phyloP scores from a whole-genome alignment of 73 alveolate genomes.

The Tetrahymena thermophila region DNA sequence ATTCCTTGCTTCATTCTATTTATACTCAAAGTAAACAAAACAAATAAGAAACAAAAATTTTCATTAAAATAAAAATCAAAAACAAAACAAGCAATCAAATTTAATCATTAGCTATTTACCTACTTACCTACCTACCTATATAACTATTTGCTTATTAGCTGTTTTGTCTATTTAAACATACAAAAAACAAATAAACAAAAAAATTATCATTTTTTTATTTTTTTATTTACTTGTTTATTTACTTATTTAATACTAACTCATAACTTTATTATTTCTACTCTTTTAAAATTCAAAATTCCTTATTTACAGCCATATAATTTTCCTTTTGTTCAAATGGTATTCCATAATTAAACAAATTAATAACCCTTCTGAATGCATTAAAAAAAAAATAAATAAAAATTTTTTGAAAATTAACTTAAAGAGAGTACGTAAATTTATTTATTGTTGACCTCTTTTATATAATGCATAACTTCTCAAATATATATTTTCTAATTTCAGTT shows the following conservation, averaged over 20 bases:
- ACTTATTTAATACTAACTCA: no score
- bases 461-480: no score
- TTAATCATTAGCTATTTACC: not conserved
- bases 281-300: not conserved
- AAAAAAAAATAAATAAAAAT: no score
- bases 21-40: not conserved
- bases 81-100: not conserved
- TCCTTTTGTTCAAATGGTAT: not conserved
- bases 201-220: no score
- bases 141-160: not conserved
- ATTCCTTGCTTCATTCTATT: not conserved
- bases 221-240: no score
- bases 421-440: no score
- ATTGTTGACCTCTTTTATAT: no score
- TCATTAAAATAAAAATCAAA: not conserved
- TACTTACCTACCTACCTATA: no score
- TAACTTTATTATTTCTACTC: not conserved
- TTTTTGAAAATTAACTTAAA: no score
- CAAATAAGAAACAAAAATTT: not conserved
- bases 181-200: no score
- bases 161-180: not conserved
- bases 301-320: not conserved
- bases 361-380: not conserved
- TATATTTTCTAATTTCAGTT: no score
- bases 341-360: not conserved